These are phyloP conservation scores for Colletotrichum eremochloae DNA, from an alignment of 2,329 filamentous ascomycete species.

Conservation along the genomic window DNA sequence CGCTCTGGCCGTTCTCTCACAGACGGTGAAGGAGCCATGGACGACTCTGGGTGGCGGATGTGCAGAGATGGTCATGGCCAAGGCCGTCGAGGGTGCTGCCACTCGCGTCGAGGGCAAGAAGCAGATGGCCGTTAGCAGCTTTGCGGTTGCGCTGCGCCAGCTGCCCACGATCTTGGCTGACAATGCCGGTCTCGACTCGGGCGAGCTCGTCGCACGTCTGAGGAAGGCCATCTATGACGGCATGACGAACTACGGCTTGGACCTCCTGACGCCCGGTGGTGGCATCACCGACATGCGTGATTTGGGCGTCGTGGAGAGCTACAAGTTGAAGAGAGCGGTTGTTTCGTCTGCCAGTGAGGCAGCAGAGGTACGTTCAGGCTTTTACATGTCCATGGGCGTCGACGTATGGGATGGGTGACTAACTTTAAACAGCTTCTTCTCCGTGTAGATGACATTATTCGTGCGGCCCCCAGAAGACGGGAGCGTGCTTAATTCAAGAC, in stretches of 20 bases:
- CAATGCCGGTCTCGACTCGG: conserved; percentile 96
- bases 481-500: conserved; percentile 73
- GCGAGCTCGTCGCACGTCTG: conserved; percentile 90
- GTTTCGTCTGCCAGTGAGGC: conserved; percentile 97
- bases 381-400: neutral
- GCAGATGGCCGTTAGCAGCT: conserved; percentile 91
- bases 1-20: conserved; percentile 93
- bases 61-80: conserved; percentile 99
- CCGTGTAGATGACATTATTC: conserved; percentile 97
- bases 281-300: conserved; percentile 97
- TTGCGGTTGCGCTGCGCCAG: conserved; percentile 90
- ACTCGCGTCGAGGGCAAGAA: conserved; percentile 98
- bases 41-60: conserved; percentile 96
- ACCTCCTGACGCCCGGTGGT: conserved; percentile 89
- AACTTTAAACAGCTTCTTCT: conserved; percentile 77
- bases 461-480: conserved; percentile 86
- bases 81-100: conserved; percentile 93
- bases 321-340: conserved; percentile 98
- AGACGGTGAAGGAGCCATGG: conserved; percentile 94
- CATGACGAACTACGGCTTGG: conserved; percentile 90
- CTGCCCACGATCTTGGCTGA: conserved; percentile 96
- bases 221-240: conserved; percentile 96
- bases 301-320: conserved; percentile 94
- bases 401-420: conserved; percentile 10
- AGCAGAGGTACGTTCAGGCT: conserved; percentile 81